Conservation (phyloP, 2,329 filamentous ascomycete genomes). For the Sarocladium kiliense region DNA sequence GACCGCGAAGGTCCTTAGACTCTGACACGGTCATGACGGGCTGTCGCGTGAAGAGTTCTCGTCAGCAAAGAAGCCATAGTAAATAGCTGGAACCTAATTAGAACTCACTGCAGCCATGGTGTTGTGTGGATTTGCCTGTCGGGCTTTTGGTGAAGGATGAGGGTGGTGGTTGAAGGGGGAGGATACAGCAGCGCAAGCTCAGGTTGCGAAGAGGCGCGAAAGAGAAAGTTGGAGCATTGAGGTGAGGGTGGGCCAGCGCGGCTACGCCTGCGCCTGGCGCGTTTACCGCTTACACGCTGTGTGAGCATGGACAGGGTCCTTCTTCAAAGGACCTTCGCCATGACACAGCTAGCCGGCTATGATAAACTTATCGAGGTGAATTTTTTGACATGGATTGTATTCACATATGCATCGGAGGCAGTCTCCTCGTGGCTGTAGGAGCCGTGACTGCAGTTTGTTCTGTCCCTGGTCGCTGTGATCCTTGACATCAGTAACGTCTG, state of each 20-base stretch:
- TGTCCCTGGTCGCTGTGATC: too few species aligned
- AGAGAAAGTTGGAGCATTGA: not conserved
- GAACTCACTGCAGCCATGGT: conserved; percentile 52
- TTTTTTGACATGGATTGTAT: too few species aligned
- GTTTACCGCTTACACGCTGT: not conserved
- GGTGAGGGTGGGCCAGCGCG: not conserved
- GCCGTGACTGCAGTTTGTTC: too few species aligned
- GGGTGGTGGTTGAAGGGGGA: not conserved
- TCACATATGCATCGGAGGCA: too few species aligned
- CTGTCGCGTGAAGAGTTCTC: conserved; percentile 26
- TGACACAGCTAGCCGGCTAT: too few species aligned
- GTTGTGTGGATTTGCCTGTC: conserved; percentile 9
- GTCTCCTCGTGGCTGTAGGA: too few species aligned
- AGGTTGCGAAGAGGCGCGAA: not conserved
- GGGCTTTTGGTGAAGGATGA: not conserved
- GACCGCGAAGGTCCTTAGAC: conserved; percentile 89
- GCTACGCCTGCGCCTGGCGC: not conserved
- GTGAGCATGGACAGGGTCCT: too few species aligned
- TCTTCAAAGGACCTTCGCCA: too few species aligned
- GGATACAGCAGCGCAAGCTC: not conserved
- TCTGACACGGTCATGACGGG: conserved; percentile 78
- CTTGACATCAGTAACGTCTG: too few species aligned
- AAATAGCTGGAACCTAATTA: too few species aligned
- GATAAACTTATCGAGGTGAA: too few species aligned
- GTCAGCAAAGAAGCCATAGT: too few species aligned